phyloP scores from a whole-genome alignment of 257 asterid species.

The Solanum pennellii region DNA sequence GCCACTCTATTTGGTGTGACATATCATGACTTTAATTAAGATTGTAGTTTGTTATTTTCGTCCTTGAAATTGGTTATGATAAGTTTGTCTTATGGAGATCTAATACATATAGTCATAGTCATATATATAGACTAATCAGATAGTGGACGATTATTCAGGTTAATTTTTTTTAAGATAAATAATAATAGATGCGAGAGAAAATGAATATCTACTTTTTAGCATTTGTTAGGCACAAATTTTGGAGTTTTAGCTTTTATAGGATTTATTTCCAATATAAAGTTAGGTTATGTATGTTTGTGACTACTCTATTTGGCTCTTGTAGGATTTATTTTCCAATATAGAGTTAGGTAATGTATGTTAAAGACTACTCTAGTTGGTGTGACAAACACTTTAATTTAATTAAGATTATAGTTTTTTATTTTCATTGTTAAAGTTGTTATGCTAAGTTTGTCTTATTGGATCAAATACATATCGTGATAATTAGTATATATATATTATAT shows the following conservation, averaged over 20 bases:
- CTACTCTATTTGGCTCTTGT: not conserved
- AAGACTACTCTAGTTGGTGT: not conserved
- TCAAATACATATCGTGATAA: not conserved
- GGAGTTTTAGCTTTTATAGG: not conserved
- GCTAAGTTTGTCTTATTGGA: not conserved
- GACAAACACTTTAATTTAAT: not conserved
- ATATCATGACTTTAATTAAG: not conserved
- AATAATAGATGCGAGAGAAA: not conserved
- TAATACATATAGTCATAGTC: not conserved
- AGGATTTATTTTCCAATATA: not conserved
- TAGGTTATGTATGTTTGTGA: not conserved
- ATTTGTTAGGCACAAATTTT: not conserved
- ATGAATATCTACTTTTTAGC: not conserved
- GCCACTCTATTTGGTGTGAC: not conserved
- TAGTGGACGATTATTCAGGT: not conserved
- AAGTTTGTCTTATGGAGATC: not conserved
- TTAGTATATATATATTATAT: not conserved
- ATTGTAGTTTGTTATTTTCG: not conserved
- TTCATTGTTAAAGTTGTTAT: not conserved
- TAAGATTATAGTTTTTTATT: not conserved
- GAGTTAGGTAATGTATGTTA: not conserved
- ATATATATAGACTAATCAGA: not conserved
- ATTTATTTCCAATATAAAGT: not conserved
- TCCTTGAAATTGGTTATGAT: not conserved
- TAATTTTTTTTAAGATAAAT: not conserved